Base-by-base conservation (phyloP, 106 monocot species). In the Acanthochlamys bracteata region DNA sequence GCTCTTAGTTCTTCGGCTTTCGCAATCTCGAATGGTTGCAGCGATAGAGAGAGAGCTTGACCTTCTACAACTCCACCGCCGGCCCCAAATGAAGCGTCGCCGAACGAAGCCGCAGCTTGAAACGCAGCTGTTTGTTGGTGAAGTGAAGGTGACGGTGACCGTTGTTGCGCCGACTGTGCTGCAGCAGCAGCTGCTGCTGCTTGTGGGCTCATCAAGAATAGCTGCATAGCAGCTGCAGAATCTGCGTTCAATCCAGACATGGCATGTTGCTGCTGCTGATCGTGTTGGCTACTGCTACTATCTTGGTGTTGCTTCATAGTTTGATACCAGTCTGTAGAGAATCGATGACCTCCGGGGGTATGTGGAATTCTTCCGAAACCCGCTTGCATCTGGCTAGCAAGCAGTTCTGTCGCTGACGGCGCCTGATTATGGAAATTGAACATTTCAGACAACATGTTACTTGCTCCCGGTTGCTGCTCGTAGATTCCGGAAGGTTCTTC, bases 381-480 rank as follows among this genome's bases (percentile, higher is more conserved):
- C 1, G 53, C 58, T 4, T 72, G 53, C 55, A 85, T 79, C 71
- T 86, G 80, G 69, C 64, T 76, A 41, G 86, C 88, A 3, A 93
- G 73, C 8, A 88, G 73, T 22, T 93, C 85, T 17, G 86, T 72
- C 7, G 84, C 80, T 10, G 69, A 63, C 0, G 75, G 68, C 1
- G 59, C 69, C 25, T 66, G 20, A 25, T 24, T 58, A 0, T 74
- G 56, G 70, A 83, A 93, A 74, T 79, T 80, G 88, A 92, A 88
- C 92, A 92, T 84, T 59, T 92, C 92, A 13, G 87, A 79, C n/a
- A 88, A 53, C 82, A 84, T 79, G 72, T 67, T 86, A 42, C 61
- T 67, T 7, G 76, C 69, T 3, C 65, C 74, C 45, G 72, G 21
- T 4, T 49, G 49, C 4, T 80, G 33, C 58, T 74, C 78, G 72